A percentile compares a stretch with the other conserved stretches of the same genome.
phyloP scores from a whole-genome alignment of 148 eudicot genomes.

The Chenopodium album region DNA sequence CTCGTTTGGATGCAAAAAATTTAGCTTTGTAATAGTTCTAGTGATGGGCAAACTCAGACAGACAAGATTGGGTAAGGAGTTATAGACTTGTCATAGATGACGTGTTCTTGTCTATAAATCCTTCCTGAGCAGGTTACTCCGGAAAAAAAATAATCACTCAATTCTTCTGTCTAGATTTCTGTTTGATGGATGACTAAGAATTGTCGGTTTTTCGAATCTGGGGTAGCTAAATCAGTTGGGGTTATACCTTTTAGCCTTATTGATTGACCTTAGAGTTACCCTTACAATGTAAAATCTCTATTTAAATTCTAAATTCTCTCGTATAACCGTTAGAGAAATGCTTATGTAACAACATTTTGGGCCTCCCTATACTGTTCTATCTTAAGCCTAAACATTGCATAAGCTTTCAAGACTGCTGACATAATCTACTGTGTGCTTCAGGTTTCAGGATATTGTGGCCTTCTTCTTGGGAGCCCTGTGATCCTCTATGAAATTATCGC shows the following conservation, averaged over 20 bases:
- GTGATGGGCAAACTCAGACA: not conserved
- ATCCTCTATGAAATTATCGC: conserved; percentile 94
- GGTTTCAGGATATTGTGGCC: conserved; percentile 99
- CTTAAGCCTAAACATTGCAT: not conserved
- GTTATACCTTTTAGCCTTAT: not conserved
- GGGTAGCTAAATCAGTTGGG: not conserved
- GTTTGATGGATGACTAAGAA: not conserved
- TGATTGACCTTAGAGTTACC: not conserved
- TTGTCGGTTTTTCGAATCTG: not conserved
- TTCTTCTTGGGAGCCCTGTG: conserved; percentile 86
- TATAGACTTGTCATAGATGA: not conserved
- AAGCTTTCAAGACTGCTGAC: conserved; percentile 2
- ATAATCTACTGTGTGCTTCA: conserved; percentile 33
- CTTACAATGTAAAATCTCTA: not conserved
- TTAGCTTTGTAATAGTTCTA: not conserved
- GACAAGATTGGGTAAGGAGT: not conserved
- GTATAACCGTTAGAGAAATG: not conserved
- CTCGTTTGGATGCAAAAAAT: not conserved
- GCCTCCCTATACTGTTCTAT: not conserved
- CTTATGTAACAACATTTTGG: not conserved
- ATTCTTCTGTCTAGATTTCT: not conserved
- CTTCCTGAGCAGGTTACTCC: not conserved
- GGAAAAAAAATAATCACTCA: not conserved
- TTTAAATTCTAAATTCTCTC: not conserved
- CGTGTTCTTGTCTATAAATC: not conserved